phyloP scores from a whole-genome alignment of 306 rosid species.

The Astragalus membranaceus region DNA sequence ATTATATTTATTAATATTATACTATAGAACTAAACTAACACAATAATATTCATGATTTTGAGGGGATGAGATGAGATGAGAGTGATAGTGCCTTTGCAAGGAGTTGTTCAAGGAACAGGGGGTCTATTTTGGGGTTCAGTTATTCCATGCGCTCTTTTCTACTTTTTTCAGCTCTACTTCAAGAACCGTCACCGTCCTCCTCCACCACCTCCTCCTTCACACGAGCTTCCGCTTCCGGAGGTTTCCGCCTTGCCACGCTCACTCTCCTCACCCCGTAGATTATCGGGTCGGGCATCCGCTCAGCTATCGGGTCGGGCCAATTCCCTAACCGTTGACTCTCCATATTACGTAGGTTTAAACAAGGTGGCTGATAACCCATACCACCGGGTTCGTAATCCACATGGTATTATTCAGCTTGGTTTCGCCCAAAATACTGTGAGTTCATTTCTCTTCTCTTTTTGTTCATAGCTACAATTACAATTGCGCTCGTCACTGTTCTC shows the following conservation, averaged over 20 bases:
- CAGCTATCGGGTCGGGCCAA: slow-evolving; percentile 48
- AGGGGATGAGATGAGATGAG: slow-evolving; percentile 45
- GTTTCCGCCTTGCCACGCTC: slow-evolving; percentile 36
- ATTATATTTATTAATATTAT: too few relatives aligned
- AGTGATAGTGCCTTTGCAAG: slow-evolving; percentile 87
- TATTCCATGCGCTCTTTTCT: slow-evolving; percentile 90
- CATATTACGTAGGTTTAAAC: slow-evolving; percentile 41
- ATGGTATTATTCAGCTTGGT: slow-evolving; percentile 70
- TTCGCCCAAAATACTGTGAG: slow-evolving; percentile 68
- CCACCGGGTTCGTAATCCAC: slow-evolving; percentile 49
- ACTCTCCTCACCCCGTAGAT: slow-evolving; percentile 41
- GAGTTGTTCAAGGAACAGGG: slow-evolving; percentile 84
- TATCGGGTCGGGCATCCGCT: slow-evolving; percentile 22
- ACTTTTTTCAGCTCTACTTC: slow-evolving; percentile 70
- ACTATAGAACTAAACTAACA: too few relatives aligned
- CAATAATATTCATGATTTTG: neutral
- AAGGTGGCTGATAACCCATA: slow-evolving; percentile 55
- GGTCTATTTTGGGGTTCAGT: slow-evolving; percentile 84
- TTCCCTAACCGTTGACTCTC: slow-evolving; percentile 32
- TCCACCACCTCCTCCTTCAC: slow-evolving; percentile 7
- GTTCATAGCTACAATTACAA: neutral
- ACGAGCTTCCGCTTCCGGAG: slow-evolving; percentile 9
- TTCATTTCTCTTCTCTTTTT: neutral
- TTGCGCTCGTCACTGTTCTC: neutral
- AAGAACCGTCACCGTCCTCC: slow-evolving; percentile 35